Evolutionary conservation across 495 filamentous ascomycete genomes (phyloP).

Genomic region (Lichenothelia convexa): DNA sequence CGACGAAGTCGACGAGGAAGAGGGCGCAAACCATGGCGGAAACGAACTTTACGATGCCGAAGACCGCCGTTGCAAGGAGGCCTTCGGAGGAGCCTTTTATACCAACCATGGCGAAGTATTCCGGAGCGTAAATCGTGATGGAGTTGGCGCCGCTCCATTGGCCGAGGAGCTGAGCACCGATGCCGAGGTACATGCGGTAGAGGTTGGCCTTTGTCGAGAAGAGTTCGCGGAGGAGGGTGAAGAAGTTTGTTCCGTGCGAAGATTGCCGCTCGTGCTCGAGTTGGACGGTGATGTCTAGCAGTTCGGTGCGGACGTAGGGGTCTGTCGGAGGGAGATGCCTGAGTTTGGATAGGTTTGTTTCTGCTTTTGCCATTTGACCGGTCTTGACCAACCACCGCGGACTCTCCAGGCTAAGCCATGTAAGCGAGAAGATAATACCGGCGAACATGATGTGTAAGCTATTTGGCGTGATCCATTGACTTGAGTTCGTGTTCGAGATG

Average conservation of each 20-base stretch:
- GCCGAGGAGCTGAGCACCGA: constrained; percentile 17
- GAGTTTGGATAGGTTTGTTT: constrained; percentile 1
- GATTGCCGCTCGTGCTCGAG: constrained; percentile 9
- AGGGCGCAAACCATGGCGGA: constrained; percentile 42
- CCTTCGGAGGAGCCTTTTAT: constrained; percentile 30
- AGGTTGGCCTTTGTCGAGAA: constrained; percentile 6
- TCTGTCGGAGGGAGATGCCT: constrained; percentile 7
- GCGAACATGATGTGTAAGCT: constrained; percentile 7
- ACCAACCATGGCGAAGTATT: constrained; percentile 47
- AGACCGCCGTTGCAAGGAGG: constrained; percentile 45
- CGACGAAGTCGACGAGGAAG: constrained; percentile 55
- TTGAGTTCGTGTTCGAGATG: constrained; percentile 19
- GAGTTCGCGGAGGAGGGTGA: constrained; percentile 1
- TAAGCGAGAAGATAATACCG: constrained; percentile 4
- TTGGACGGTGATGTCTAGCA: constrained; percentile 12
- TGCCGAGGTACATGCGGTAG: constrained; percentile 13
- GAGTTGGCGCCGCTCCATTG: constrained; percentile 18
- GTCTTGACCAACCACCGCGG: constrained; percentile 4
- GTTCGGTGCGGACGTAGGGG: constrained; percentile 5
- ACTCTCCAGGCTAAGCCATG: constrained; percentile 6
- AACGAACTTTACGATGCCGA: constrained; percentile 41
- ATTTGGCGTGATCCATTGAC: constrained; percentile 3
- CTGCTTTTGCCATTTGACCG: constrained; percentile 5
- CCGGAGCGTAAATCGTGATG: constrained; percentile 43
- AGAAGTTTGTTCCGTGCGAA: neutral